Evolutionary conservation across 352 stramenopile genomes (phyloP).

Genomic region (Phytophthora lateralis): DNA sequence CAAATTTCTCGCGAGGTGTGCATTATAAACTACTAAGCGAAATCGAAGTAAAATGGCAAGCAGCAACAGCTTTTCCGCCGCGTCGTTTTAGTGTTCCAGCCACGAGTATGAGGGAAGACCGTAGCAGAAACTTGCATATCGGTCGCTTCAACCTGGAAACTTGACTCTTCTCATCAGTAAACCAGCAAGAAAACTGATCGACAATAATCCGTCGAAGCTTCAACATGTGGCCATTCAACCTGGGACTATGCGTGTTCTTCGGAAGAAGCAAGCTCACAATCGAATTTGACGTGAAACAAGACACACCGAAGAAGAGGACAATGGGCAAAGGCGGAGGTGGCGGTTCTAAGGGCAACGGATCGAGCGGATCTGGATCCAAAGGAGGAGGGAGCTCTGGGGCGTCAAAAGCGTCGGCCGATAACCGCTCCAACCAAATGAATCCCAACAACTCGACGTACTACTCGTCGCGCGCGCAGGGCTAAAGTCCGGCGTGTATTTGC

Average conservation of each 20-base stretch:
- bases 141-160: too few relatives aligned
- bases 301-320: slow-evolving; percentile 1
- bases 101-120: too few relatives aligned
- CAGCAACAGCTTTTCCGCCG: too few relatives aligned
- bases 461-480: slow-evolving; percentile 28
- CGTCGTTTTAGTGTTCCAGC: too few relatives aligned
- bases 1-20: slow-evolving; percentile 18
- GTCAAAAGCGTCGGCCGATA: slow-evolving; percentile 35
- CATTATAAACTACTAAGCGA: slow-evolving; percentile 30
- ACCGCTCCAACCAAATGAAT: slow-evolving; percentile 47
- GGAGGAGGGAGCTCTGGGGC: slow-evolving; percentile 3
- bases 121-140: too few relatives aligned
- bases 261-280: slow-evolving; percentile 3
- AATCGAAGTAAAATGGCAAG: neutral
- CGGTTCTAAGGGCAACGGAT: slow-evolving; percentile 16
- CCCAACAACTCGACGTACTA: slow-evolving; percentile 45
- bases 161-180: too few relatives aligned
- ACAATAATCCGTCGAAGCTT: too few relatives aligned
- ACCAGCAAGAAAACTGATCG: too few relatives aligned
- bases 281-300: slow-evolving; percentile 1
- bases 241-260: neutral
- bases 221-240: slow-evolving; percentile 11
- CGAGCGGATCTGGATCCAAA: slow-evolving; percentile 8
- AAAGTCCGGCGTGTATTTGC: neutral
- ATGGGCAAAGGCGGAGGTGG: slow-evolving; percentile 27